Percentiles rank a stretch among this genome's conserved stretches.
Conservation (phyloP, 108 stramenopile genomes). For the Conticribra weissflogii region DNA sequence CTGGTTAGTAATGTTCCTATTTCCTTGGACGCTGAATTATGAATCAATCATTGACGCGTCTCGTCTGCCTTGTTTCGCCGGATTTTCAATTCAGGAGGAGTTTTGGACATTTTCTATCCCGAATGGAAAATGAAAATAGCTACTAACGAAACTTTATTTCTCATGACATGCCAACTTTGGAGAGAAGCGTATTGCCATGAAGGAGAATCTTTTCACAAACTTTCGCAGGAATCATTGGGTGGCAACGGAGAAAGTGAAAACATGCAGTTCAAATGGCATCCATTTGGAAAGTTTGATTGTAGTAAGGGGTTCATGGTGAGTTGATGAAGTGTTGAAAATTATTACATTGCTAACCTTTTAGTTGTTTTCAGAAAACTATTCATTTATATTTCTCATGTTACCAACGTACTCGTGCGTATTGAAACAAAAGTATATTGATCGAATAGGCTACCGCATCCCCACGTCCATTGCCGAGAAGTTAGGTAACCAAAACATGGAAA, state of each 20-base stretch:
- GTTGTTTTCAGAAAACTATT: no score
- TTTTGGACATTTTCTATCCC: constrained; percentile 89
- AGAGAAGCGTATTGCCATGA: constrained; percentile 69
- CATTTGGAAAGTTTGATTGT: constrained; percentile 75
- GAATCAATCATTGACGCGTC: background rate
- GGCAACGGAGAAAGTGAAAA: background rate
- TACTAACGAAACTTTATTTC: constrained; percentile 64
- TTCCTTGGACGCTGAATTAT: background rate
- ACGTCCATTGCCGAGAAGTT: constrained; percentile 61
- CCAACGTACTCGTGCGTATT: background rate
- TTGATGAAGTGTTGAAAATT: background rate
- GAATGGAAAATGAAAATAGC: constrained; percentile 85
- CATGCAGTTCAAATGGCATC: constrained; percentile 69
- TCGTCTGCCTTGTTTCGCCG: background rate
- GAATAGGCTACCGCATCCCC: constrained; percentile 88
- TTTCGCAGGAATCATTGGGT: constrained; percentile 6
- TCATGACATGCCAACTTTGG: constrained; percentile 81
- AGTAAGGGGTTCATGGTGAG: constrained; percentile 65
- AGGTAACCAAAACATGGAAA: constrained; percentile 56
- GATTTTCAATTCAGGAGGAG: constrained; percentile 84
- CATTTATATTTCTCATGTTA: no score
- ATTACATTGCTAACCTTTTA: no score
- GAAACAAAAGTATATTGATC: constrained; percentile 75
- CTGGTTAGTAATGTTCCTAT: constrained; percentile 24
- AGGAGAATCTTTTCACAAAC: constrained; percentile 52